Base-by-base conservation (phyloP, 805 yeast genomes). In the Ogataea angusta region DNA sequence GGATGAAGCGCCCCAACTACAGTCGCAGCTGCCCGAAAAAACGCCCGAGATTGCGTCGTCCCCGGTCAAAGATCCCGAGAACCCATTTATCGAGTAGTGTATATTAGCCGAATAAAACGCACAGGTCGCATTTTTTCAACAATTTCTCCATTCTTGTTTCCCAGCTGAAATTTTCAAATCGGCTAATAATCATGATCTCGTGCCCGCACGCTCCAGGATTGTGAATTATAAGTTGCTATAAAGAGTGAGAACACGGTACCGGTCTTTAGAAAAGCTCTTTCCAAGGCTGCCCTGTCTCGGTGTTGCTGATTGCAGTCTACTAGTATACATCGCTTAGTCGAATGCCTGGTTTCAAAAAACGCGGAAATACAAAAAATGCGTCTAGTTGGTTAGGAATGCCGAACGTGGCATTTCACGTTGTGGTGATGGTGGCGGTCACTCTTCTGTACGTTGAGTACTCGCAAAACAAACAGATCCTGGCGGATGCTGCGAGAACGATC, bases 1-100 rank as follows among this genome's bases (percentile, higher is more conserved):
- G 45, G 51, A 47, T 27, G 51, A 47, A 27, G 47, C 48, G 0
- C 51, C 51, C 6, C 46, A 18, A 16, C 38, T 47, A 30, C 48
- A 44, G n/a, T 42, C 48, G 2, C 48, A 44, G 35, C 14, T 43
- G 30, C 43, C 38, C 5, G 43, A 43, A 10, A 30, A 24, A 21
- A 23, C 30, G 8, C 35, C 32, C 29, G 34, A 18, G 14, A 30
- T 36, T 22, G 41, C 35, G 19, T 37, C 40, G 10, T 41, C 38
- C 23, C 40, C 45, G 14, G 27, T 41, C 29, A 36, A 36, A 23
- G 32, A 28, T 38, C 32, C 41, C 17, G 38, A 34, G 6, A 38
- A 40, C 29, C 44, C 44, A 8, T 40, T 40, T 21, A 24, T 40
- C 9, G 44, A 40, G 36, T 40, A 35, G 38, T 40, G 43, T 34